Conservation (phyloP, 2,329 filamentous ascomycete species). For the Hypoxylon sp. region DNA sequence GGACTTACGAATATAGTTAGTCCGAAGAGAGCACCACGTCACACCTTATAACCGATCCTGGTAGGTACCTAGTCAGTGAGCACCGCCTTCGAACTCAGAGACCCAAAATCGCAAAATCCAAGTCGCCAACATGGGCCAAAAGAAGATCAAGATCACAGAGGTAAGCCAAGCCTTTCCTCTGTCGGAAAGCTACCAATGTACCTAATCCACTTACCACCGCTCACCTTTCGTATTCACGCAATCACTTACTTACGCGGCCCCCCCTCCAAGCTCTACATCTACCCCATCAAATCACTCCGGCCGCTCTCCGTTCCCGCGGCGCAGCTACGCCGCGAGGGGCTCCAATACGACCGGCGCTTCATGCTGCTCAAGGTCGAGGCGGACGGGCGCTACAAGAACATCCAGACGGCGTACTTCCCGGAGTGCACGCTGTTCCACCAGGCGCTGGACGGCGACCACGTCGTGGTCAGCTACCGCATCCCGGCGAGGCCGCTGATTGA, state of each 20-base stretch:
- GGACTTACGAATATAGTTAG: background rate
- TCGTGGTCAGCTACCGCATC: slow-evolving; percentile 62
- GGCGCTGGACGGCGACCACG: slow-evolving; percentile 59
- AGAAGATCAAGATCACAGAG: slow-evolving; percentile 45
- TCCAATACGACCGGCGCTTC: slow-evolving; percentile 77
- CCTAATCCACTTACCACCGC: background rate
- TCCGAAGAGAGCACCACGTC: background rate
- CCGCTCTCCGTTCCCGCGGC: slow-evolving; percentile 69
- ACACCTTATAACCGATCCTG: background rate
- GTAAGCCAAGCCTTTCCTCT: slow-evolving; percentile 24
- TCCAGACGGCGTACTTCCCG: slow-evolving; percentile 72
- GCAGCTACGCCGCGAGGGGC: slow-evolving; percentile 72
- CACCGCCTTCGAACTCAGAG: background rate
- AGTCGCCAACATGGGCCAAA: slow-evolving; percentile 13
- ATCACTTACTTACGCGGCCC: slow-evolving; percentile 4
- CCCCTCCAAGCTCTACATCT: slow-evolving; percentile 72
- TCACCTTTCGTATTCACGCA: slow-evolving; percentile 7
- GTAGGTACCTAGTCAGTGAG: background rate
- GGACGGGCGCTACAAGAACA: slow-evolving; percentile 53
- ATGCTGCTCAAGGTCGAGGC: slow-evolving; percentile 73
- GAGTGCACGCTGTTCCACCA: slow-evolving; percentile 76
- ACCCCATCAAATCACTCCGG: slow-evolving; percentile 81
- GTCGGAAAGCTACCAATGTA: background rate
- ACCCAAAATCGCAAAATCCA: background rate
- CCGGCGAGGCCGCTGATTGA: slow-evolving; percentile 59